These are phyloP conservation scores for Rhodocollybia butyracea DNA, from an alignment of 768 basidiomycete species.

Conservation along the genomic window DNA sequence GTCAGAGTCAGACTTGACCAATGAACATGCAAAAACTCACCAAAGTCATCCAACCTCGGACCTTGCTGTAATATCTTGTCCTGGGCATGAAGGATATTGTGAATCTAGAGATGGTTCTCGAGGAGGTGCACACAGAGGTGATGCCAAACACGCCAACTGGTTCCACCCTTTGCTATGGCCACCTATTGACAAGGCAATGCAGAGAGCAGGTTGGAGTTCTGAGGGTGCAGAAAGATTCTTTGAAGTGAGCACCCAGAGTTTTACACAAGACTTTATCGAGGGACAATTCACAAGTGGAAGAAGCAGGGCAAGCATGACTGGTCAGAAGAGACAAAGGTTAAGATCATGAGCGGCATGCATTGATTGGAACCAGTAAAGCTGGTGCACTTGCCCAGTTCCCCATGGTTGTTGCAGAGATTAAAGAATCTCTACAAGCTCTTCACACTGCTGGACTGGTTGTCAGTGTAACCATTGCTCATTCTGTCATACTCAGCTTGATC, in stretches of 20 bases:
- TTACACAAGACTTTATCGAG: background rate
- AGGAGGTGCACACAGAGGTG: constrained; percentile 11
- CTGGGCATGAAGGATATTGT: background rate
- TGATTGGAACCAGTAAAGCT: constrained; percentile 11
- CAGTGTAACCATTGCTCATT: constrained; percentile 9
- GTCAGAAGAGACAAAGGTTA: background rate
- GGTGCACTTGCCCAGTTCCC: constrained; percentile 15
- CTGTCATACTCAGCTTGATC: constrained; percentile 16
- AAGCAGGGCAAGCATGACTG: background rate
- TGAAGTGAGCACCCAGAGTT: background rate
- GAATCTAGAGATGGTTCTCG: constrained; percentile 9
- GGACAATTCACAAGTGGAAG: constrained; percentile 7
- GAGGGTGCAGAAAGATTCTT: background rate
- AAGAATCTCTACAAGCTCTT: constrained; percentile 10
- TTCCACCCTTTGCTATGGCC: constrained; percentile 18
- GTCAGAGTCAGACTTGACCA: too few species aligned
- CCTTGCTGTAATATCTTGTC: background rate
- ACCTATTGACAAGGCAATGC: constrained; percentile 5
- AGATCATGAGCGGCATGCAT: constrained; percentile 4
- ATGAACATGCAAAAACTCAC: background rate
- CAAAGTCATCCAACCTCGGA: background rate
- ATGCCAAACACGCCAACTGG: constrained; percentile 12
- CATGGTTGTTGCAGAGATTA: constrained; percentile 13
- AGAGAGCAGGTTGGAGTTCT: background rate
- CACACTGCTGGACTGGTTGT: constrained; percentile 13